A percentile compares a stretch with the other conserved stretches of the same genome.
These are phyloP conservation scores for Cordyceps farinosa DNA, from an alignment of 2,329 filamentous ascomycete genomes.

Conservation along the genomic window DNA sequence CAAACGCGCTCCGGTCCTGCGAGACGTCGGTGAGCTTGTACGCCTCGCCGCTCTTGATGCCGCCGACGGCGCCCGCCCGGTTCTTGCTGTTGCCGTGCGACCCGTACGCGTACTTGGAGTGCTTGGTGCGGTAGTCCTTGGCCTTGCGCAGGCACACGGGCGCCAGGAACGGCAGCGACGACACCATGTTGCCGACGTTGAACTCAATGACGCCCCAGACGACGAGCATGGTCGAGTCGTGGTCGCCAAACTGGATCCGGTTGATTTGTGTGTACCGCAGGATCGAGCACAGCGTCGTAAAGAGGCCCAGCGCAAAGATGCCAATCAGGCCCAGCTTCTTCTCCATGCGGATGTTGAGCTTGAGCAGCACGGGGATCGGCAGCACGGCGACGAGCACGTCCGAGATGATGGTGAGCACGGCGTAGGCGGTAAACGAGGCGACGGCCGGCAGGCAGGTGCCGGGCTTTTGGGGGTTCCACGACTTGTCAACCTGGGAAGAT, in stretches of 20 bases:
- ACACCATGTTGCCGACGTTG: slow-evolving; percentile 51
- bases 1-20: slow-evolving; percentile 30
- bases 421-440: slow-evolving; percentile 49
- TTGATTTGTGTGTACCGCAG: slow-evolving; percentile 50
- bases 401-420: slow-evolving; percentile 48
- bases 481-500: slow-evolving; percentile 35
- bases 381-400: slow-evolving; percentile 48
- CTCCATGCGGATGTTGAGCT: slow-evolving; percentile 43
- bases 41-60: slow-evolving; percentile 28
- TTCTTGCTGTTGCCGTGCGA: slow-evolving; percentile 26
- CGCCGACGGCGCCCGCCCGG: slow-evolving; percentile 18
- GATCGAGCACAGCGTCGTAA: slow-evolving; percentile 53
- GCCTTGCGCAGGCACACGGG: slow-evolving; percentile 42
- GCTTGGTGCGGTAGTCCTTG: slow-evolving; percentile 39
- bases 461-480: slow-evolving; percentile 39
- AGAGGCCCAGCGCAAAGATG: slow-evolving; percentile 51
- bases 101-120: slow-evolving; percentile 29
- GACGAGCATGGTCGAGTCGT: slow-evolving; percentile 54
- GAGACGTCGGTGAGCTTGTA: slow-evolving; percentile 40
- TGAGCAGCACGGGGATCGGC: slow-evolving; percentile 47
- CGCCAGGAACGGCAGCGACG: slow-evolving; percentile 43
- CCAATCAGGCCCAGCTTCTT: slow-evolving; percentile 50
- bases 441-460: slow-evolving; percentile 46
- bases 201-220: slow-evolving; percentile 57
- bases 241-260: slow-evolving; percentile 46